Base-by-base conservation (phyloP, 2,329 filamentous ascomycete genomes). In the Phymatotrichopsis omnivora region DNA sequence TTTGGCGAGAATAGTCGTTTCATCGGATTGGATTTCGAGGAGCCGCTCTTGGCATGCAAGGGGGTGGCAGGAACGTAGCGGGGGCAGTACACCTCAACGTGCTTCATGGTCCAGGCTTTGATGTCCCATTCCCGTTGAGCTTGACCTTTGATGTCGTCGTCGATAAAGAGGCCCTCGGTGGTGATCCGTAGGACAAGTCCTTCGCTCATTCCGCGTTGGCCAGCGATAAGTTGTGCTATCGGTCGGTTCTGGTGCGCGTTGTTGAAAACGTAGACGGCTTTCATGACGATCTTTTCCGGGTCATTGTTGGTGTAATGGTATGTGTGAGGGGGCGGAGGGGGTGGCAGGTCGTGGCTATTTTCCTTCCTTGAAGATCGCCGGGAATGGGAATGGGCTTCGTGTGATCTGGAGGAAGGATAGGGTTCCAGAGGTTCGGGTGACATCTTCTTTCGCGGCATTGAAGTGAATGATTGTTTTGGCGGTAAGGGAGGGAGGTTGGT, bases 81-180 rank as follows among this genome's bases (percentile, higher is more conserved):
- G 60, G 78, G 76, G 62, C 80, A 86, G 76, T 81, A 85, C 69
- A 91, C 80, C 74, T 96, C 91, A 64, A 93, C 78, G 55, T 82
- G 69, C 67, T 93, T 95, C 66, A 98, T 75, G 32, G 86, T 94
- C 91, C 91, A 96, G 20, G 89, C 87, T 65, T 96, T 96, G 61
- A 96, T 78, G 63, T 98, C 91, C 91, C 91, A 98, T 67, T 98
- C 91, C 49, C 91, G 78, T 65, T 96, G 86, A n/a, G 85, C 80
- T 12, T 95, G 85, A 51, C 79, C 78, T 33, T 87, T 79, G 41
- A 95, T 76, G 63, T 96, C 91, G 63, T 98, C 91, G 62, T 98
- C 91, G 60, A 98, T 91, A 66, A 96, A 96, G 42, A 96, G 73
- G 14, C 91, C 91, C 63, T 94, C 89, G 1, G 85, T 93, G 8